Evolutionary conservation across 441 rosid species (phyloP), one percentile per base, ranked within the genome.

Genomic region (Breynia disticha): DNA sequence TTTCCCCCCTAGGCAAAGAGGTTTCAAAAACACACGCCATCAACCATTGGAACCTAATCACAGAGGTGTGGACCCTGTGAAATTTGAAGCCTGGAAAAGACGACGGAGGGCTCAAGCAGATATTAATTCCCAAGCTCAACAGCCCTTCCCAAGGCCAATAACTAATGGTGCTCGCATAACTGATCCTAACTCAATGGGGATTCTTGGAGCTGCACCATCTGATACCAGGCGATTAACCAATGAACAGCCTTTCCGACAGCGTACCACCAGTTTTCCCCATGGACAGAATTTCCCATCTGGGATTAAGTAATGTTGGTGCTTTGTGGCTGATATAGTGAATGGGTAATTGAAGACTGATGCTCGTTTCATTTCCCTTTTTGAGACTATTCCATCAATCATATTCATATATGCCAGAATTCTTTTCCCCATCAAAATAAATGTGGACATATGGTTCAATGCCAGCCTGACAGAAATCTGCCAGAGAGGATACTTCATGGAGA

Each of bases 181-280:
- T 5, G 89, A 87, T 76, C 86, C 95, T 48, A 90, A 65, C 60
- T 82, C 97, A 5, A 52, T 83, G 54, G 97, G 99, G 32, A 94
- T 94, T 72, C 96, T 94, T 12, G 99, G 99, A 54, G 94, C 95
- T 0, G 90, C 81, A 50, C 97, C 99, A n/a, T 67, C 89, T n/a
- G 97, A 82, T 64, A 51, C n/a, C 59, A 73, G 78, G 56, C 78
- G 72, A 3, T 59, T 77, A 47, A 66, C 46, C 35, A 72, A 64
- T 5, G 83, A 75, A 67, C 79, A 88, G 66, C 76, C 77, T 57
- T 69, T 67, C 42, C 76, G 91, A 57, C 60, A 58, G 71, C 95
- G 81, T 21, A 64, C 81, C 20, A 64, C 81, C 20, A 76, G 98
- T 52, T 77, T 76, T 68, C 82, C 93, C 22, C 67, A 70, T 13